Percentiles rank a stretch among this genome's conserved stretches.
These are phyloP conservation scores for Truncatella angustata DNA, from an alignment of 2,329 filamentous ascomycete genomes.

Conservation along the genomic window DNA sequence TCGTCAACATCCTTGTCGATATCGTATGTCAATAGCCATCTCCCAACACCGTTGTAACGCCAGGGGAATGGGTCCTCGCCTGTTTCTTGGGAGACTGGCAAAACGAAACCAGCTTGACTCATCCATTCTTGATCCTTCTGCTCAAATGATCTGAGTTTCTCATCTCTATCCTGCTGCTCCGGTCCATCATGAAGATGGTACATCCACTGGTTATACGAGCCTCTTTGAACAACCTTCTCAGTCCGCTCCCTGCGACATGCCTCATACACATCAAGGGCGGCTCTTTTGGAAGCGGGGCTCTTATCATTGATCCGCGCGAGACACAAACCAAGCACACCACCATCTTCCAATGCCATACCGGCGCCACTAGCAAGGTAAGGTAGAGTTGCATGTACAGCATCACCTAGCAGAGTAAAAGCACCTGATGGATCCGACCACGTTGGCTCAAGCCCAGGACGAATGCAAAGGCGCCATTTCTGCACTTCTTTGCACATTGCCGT, in stretches of 20 bases:
- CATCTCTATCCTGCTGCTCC: constrained; percentile 53
- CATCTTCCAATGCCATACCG: constrained; percentile 62
- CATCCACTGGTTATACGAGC: constrained; percentile 60
- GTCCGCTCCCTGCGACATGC: constrained; percentile 56
- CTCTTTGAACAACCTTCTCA: constrained; percentile 56
- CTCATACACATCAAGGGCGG: constrained; percentile 50
- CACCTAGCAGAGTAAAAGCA: constrained; percentile 58
- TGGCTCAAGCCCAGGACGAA: constrained; percentile 28
- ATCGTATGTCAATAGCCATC: constrained; percentile 39
- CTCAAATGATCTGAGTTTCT: constrained; percentile 28
- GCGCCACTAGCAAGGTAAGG: constrained; percentile 58
- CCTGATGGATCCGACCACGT: constrained; percentile 56
- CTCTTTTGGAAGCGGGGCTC: constrained; percentile 31
- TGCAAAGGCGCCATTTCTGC: constrained; percentile 45
- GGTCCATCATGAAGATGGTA: constrained; percentile 60
- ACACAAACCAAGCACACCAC: constrained; percentile 54
- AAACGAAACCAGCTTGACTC: constrained; percentile 15
- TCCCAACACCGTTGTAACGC: constrained; percentile 36
- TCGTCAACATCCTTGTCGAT: constrained; percentile 35
- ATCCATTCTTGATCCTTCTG: constrained; percentile 30
- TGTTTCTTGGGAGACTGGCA: constrained; percentile 27
- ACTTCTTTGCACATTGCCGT: constrained; percentile 56
- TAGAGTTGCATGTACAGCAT: constrained; percentile 63
- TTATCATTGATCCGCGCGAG: constrained; percentile 43
- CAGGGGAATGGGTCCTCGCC: constrained; percentile 40